Evolutionary conservation across 2,329 filamentous ascomycete species (phyloP), one percentile per base, ranked within the genome.

Genomic region (Verticillium zaregamsianum): DNA sequence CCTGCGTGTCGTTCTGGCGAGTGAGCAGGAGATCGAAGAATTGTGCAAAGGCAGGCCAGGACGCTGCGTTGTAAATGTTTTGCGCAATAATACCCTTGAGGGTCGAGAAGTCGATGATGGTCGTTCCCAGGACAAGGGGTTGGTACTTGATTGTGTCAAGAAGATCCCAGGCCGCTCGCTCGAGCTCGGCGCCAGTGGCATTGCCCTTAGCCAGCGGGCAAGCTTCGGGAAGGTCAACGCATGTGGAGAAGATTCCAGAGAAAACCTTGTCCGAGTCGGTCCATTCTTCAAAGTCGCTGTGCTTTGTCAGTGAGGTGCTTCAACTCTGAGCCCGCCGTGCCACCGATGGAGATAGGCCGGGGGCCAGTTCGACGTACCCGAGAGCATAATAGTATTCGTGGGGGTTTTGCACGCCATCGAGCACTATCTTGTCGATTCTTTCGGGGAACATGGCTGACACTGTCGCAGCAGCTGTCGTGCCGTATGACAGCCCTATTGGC

Each of bases 381-480:
- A 55, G 23, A 11, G 45, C 62, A 28, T 68, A 62, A 57, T 73
- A 73, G 54, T 72, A 74, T 31, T 76, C 69, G 33, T 72, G 69
- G 0, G 67, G 62, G 49, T 75, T 75, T 7, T 69, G 63, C 2
- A 73, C 69, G 20, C 69, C 72, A 28, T 75, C 73, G 1, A 75
- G 58, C 25, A 76, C 61, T 56, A 74, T 61, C 59, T 68, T 73
- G 55, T 73, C 71, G n/a, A 75, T 64, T n/a, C 63, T 66, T 3
- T 73, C 68, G 1, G 73, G 77, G 59, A 78, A 79, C 76, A 80
- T 79, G 56, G 74, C 70, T 1, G 73, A 74, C 3, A 72, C 65
- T 0, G 73, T 77, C 5, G 70, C 69, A 5, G 78, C 78, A 7
- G 80, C 63, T 0, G 73, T 59, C 2, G 72, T 75, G 1, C 77